A percentile compares a stretch with the other conserved stretches of the same genome.
Evolutionary conservation across 2,329 filamentous ascomycete genomes (phyloP).

Genomic region (Cladosporium sp.): DNA sequence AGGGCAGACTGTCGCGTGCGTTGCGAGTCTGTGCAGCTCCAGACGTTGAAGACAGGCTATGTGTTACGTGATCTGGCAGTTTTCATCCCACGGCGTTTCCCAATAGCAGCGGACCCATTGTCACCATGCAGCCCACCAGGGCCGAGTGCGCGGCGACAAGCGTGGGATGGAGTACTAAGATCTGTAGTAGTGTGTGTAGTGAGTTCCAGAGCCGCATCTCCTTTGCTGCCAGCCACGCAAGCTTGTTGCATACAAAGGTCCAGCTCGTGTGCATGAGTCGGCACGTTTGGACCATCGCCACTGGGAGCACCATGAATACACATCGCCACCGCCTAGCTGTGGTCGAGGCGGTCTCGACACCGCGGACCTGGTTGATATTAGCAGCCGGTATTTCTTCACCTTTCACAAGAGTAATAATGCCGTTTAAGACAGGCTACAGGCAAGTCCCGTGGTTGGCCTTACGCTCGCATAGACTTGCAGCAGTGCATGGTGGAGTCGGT

Average conservation of each 20-base stretch:
- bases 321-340: neutral
- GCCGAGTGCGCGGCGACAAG: neutral
- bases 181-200: too few species aligned
- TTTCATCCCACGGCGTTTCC: slow-evolving; percentile 8
- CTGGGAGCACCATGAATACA: neutral
- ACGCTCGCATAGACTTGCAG: slow-evolving; percentile 1
- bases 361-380: neutral
- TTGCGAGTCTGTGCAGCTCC: slow-evolving; percentile 7
- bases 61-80: neutral
- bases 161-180: too few species aligned
- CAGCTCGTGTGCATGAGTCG: neutral
- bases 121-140: neutral
- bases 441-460: slow-evolving; percentile 8
- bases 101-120: slow-evolving; percentile 1
- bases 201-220: slow-evolving; percentile 4
- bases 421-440: neutral
- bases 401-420: neutral
- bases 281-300: neutral
- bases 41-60: slow-evolving; percentile 9
- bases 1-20: slow-evolving; percentile 8
- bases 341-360: neutral
- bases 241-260: neutral
- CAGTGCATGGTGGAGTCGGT: slow-evolving; percentile 1
- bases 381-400: neutral
- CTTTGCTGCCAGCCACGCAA: neutral